phyloP scores from a whole-genome alignment of 1,284 basidiomycete species.

The Acaromyces ingoldii region DNA sequence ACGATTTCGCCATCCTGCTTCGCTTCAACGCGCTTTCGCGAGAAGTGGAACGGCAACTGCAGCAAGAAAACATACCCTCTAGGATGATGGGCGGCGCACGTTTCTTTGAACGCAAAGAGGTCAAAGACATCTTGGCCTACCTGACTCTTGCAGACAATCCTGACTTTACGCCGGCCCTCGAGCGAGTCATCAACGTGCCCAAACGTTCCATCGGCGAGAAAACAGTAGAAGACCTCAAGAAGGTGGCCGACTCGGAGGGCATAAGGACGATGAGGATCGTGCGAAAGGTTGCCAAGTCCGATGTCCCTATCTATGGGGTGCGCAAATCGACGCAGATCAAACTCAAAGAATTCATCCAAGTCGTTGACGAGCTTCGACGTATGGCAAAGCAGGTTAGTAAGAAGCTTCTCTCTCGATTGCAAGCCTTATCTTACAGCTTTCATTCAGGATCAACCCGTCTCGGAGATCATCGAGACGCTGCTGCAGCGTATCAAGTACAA shows the following conservation, averaged over 20 bases:
- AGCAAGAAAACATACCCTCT: constrained; percentile 71
- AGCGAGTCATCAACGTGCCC: constrained; percentile 73
- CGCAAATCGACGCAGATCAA: constrained; percentile 66
- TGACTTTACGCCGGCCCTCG: constrained; percentile 64
- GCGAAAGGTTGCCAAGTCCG: constrained; percentile 7
- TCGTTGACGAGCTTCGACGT: constrained; percentile 59
- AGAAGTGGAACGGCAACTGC: constrained; percentile 69
- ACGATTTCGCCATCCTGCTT: constrained; percentile 62
- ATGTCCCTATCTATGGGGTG: constrained; percentile 59
- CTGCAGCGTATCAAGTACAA: constrained; percentile 65
- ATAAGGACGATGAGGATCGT: constrained; percentile 61
- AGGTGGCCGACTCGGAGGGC: constrained; percentile 58
- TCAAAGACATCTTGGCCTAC: constrained; percentile 84
- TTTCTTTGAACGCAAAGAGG: constrained; percentile 72
- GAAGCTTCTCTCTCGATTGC: too few species aligned
- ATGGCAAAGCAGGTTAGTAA: constrained; percentile 62
- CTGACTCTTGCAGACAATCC: constrained; percentile 69
- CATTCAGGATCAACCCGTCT: too few species aligned
- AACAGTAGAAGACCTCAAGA: constrained; percentile 63
- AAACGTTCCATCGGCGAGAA: constrained; percentile 76
- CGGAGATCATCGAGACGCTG: constrained; percentile 63
- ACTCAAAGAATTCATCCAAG: constrained; percentile 61
- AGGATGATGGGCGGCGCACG: constrained; percentile 74
- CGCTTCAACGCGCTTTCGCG: constrained; percentile 79
- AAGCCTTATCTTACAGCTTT: too few species aligned